A percentile compares a stretch with the other conserved stretches of the same genome.
phyloP scores from a whole-genome alignment of 140 eudicot genomes.

The Ambrosia hybrid region DNA sequence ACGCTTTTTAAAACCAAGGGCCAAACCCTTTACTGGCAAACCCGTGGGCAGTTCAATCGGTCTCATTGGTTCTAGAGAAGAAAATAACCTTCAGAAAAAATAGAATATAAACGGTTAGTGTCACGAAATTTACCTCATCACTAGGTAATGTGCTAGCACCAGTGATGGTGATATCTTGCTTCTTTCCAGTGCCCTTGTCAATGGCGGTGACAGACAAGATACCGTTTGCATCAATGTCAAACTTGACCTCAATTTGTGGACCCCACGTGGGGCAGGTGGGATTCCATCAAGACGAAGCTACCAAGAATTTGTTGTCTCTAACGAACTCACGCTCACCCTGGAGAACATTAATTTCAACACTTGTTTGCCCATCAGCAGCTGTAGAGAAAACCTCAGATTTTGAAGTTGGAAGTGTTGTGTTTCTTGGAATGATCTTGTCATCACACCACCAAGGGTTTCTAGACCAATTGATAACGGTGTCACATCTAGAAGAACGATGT shows the following conservation, averaged over 20 bases:
- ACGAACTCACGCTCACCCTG: slow-evolving; percentile 97
- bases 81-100: not conserved
- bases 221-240: slow-evolving; percentile 94
- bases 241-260: slow-evolving; percentile 96
- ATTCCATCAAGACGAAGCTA: slow-evolving; percentile 96
- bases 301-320: slow-evolving; percentile 95
- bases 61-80: not conserved
- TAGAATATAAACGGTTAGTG: not conserved
- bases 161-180: slow-evolving; percentile 93
- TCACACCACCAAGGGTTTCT: slow-evolving; percentile 96
- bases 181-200: slow-evolving; percentile 94
- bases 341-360: slow-evolving; percentile 90
- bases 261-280: slow-evolving; percentile 98
- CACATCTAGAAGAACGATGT: slow-evolving; percentile 92
- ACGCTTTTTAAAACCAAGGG: too few species aligned
- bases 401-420: slow-evolving; percentile 88
- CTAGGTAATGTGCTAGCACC: slow-evolving; percentile 97
- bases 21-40: not conserved
- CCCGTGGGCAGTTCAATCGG: too few species aligned
- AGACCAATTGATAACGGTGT: slow-evolving; percentile 84
- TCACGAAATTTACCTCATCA: slow-evolving; percentile 61
- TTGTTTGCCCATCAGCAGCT: slow-evolving; percentile 98
- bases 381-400: slow-evolving; percentile 98
- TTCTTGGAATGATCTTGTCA: slow-evolving; percentile 93
- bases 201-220: slow-evolving; percentile 83